A percentile compares a stretch with the other conserved stretches of the same genome.
These are phyloP conservation scores for Micromonas pusilla DNA, from an alignment of 139 green algal genomes.

Conservation along the genomic window DNA sequence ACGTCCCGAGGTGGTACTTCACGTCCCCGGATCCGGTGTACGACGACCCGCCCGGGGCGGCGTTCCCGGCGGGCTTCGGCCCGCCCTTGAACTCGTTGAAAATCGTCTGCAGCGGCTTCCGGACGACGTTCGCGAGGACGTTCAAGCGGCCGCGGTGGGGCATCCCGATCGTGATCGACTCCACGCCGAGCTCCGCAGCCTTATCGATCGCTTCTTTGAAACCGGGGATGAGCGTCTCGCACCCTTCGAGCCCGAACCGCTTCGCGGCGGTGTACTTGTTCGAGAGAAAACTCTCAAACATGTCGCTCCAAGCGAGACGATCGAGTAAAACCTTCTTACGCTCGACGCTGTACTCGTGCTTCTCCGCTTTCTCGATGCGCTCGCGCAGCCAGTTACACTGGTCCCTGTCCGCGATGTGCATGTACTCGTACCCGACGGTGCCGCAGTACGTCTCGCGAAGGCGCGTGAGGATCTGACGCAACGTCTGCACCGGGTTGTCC, in stretches of 20 bases:
- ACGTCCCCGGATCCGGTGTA: slow-evolving; percentile 65
- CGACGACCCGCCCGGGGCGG: not conserved
- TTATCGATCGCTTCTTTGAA: slow-evolving; percentile 92
- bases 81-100: slow-evolving; percentile 88
- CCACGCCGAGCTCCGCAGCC: slow-evolving; percentile 73
- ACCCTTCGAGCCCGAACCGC: slow-evolving; percentile 60
- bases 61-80: slow-evolving; percentile 45
- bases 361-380: slow-evolving; percentile 36
- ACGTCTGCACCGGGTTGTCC: slow-evolving; percentile 65
- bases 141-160: slow-evolving; percentile 80
- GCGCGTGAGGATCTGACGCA: slow-evolving; percentile 76
- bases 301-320: slow-evolving; percentile 83
- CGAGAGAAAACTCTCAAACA: slow-evolving; percentile 94
- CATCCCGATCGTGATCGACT: slow-evolving; percentile 82
- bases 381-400: slow-evolving; percentile 92
- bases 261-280: slow-evolving; percentile 74
- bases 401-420: slow-evolving; percentile 91
- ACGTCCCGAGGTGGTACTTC: slow-evolving; percentile 98
- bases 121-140: slow-evolving; percentile 94
- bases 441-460: slow-evolving; percentile 86
- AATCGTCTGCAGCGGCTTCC: slow-evolving; percentile 94
- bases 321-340: slow-evolving; percentile 84
- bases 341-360: slow-evolving; percentile 26
- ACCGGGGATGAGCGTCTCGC: slow-evolving; percentile 87
- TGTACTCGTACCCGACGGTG: slow-evolving; percentile 93